Conservation (phyloP, 2,329 filamentous ascomycete genomes). For the Fusarium sp. region DNA sequence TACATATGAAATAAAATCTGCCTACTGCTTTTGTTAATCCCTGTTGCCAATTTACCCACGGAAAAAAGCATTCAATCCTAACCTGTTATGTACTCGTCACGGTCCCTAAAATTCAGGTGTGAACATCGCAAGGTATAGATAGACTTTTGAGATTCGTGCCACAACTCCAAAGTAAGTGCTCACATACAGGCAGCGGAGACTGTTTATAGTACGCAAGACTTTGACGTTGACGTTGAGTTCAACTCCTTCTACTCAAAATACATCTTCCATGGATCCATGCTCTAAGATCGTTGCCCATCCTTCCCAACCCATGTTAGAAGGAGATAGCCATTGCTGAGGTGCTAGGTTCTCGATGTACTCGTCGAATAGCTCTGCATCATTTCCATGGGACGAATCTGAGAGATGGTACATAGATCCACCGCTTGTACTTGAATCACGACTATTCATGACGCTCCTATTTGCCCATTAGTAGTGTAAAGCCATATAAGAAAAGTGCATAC, state of each 20-base stretch:
- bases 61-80: too few relatives aligned
- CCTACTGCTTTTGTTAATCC: too few relatives aligned
- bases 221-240: not conserved
- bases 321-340: slow-evolving; percentile 27
- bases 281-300: slow-evolving; percentile 19
- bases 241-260: not conserved
- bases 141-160: not conserved
- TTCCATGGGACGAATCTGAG: not conserved
- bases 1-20: too few relatives aligned
- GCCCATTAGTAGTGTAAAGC: not conserved
- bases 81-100: too few relatives aligned
- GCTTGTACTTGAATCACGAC: not conserved
- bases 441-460: not conserved
- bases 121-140: not conserved
- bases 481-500: not conserved
- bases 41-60: too few relatives aligned
- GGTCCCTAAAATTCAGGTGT: not conserved
- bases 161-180: not conserved
- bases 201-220: not conserved
- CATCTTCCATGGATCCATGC: not conserved
- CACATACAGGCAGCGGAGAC: not conserved
- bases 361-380: not conserved
- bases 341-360: slow-evolving; percentile 7
- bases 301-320: slow-evolving; percentile 21
- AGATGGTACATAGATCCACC: not conserved